Percentiles rank a stretch among this genome's conserved stretches.
phyloP scores from a whole-genome alignment of 225 moss, liverwort and hornwort genomes.

The Pseudoscleropodium purum region DNA sequence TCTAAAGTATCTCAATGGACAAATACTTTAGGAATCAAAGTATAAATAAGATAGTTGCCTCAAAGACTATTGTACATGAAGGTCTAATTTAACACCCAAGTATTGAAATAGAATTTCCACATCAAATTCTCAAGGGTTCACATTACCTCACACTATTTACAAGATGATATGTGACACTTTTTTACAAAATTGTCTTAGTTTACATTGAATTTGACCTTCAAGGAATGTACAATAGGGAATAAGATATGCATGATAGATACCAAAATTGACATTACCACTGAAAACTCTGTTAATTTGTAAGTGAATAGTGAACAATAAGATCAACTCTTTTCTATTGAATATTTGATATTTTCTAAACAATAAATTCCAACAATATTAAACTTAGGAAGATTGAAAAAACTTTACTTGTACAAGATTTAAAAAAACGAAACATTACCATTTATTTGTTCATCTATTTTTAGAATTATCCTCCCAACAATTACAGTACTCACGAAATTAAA shows the following conservation, averaged over 20 bases:
- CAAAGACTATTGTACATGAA: no score
- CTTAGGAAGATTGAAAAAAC: accelerated
- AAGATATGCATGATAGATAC: accelerated
- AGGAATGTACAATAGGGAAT: accelerated
- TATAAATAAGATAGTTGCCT: accelerated
- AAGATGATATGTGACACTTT: no score
- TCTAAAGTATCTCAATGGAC: accelerated
- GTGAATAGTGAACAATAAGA: accelerated
- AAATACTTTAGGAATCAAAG: accelerated
- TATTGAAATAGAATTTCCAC: no score
- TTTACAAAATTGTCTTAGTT: no score
- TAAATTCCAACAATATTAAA: not conserved
- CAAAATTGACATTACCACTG: not conserved
- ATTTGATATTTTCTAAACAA: not conserved
- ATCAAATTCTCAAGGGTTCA: no score
- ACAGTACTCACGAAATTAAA: not conserved
- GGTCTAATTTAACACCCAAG: no score
- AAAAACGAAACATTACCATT: no score
- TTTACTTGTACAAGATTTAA: not conserved
- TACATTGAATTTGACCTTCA: no score
- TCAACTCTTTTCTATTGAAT: accelerated
- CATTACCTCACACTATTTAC: no score
- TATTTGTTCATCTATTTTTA: not conserved
- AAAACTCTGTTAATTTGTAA: not conserved
- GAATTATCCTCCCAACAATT: not conserved